phyloP scores from a whole-genome alignment of 2,329 filamentous ascomycete species.

The Fonsecaea multimorphosa region DNA sequence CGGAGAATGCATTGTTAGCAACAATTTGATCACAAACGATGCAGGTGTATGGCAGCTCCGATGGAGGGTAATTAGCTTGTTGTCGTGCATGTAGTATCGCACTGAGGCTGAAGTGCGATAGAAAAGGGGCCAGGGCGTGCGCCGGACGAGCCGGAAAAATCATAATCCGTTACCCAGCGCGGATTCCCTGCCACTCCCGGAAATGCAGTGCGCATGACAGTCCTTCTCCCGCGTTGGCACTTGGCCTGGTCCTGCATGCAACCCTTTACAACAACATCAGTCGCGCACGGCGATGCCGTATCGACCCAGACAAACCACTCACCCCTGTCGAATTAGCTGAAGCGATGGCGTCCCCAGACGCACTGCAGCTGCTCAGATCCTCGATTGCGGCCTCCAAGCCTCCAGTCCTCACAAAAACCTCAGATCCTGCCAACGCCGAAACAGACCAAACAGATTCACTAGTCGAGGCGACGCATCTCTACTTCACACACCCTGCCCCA shows the following conservation, averaged over 20 bases:
- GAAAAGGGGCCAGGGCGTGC: not conserved
- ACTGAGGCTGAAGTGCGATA: constrained; percentile 2
- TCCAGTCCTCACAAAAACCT: constrained; percentile 75
- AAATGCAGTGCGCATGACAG: not conserved
- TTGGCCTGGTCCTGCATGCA: too few species aligned
- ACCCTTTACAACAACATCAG: not conserved
- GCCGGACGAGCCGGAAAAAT: not conserved
- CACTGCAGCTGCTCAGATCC: constrained; percentile 81
- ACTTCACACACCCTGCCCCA: constrained; percentile 66
- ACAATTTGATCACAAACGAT: not conserved
- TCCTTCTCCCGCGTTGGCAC: too few species aligned
- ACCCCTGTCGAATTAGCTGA: not conserved
- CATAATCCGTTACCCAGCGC: not conserved
- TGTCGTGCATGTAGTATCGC: not conserved
- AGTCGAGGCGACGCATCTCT: constrained; percentile 77
- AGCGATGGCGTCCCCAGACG: constrained; percentile 69
- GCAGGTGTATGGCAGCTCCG: not conserved
- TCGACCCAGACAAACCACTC: not conserved
- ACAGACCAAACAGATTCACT: constrained; percentile 68
- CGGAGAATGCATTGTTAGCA: constrained; percentile 13
- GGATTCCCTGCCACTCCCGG: not conserved
- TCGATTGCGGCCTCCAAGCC: constrained; percentile 74
- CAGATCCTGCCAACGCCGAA: constrained; percentile 64
- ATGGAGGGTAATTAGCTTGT: not conserved
- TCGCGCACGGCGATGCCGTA: constrained; percentile 16